Evolutionary conservation across 805 yeast genomes (phyloP).

Genomic region (Candida caryicola): DNA sequence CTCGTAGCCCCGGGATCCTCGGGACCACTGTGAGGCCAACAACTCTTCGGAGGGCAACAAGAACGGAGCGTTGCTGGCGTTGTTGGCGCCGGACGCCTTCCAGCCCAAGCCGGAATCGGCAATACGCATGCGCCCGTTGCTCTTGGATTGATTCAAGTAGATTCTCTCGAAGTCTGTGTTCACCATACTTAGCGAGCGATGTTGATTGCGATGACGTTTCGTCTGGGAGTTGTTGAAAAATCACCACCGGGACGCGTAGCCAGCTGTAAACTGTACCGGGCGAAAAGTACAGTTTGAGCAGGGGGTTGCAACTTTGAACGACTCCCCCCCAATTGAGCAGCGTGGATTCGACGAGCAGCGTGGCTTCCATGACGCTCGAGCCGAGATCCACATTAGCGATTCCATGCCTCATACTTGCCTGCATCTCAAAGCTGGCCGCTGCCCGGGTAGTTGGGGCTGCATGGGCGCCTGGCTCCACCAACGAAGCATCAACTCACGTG

Average conservation of each 20-base stretch:
- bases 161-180: conserved; percentile 86
- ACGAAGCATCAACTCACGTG: too few relatives aligned
- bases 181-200: conserved; percentile 28
- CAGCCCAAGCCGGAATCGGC: conserved; percentile 98
- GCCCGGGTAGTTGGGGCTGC: too few relatives aligned
- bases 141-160: conserved; percentile 80
- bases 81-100: conserved; percentile 63
- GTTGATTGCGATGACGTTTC: conserved; percentile 3
- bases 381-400: too few relatives aligned
- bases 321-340: too few relatives aligned
- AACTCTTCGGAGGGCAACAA: conserved; percentile 85
- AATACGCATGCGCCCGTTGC: conserved; percentile 85
- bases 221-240: not conserved
- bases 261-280: too few relatives aligned
- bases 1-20: conserved; percentile 92
- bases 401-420: too few relatives aligned
- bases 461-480: too few relatives aligned
- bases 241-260: not conserved
- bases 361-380: too few relatives aligned
- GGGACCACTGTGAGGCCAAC: conserved; percentile 79
- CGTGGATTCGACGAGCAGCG: too few relatives aligned
- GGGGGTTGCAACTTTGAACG: too few relatives aligned
- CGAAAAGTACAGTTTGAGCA: too few relatives aligned
- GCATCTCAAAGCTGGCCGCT: too few relatives aligned
- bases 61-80: conserved; percentile 62